A percentile compares a stretch with the other conserved stretches of the same genome.
Conservation (phyloP, 441 rosid species). For the Eutrema salsugineum region DNA sequence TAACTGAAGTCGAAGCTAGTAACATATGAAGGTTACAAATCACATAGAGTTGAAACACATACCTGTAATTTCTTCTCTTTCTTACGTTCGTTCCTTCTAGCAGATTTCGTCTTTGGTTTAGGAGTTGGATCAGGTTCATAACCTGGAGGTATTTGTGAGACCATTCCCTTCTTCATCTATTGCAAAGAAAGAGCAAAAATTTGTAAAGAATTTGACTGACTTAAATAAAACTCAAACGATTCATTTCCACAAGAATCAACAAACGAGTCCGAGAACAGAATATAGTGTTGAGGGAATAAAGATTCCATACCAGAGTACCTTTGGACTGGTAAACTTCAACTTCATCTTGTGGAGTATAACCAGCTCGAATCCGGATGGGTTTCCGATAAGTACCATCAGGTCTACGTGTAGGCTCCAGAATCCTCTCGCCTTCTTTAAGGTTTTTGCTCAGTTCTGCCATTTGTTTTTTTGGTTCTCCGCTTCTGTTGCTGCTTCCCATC, state of each 20-base stretch:
- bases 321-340: slow-evolving; percentile 84
- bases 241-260: not conserved
- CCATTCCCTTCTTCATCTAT: slow-evolving; percentile 87
- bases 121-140: slow-evolving; percentile 57
- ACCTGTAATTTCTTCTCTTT: slow-evolving; percentile 94
- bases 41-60: slow-evolving; percentile 20
- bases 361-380: slow-evolving; percentile 87
- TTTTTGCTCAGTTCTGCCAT: slow-evolving; percentile 80
- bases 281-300: not conserved
- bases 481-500: slow-evolving; percentile 53
- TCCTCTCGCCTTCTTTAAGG: slow-evolving; percentile 95
- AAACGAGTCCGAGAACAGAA: not conserved
- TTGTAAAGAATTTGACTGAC: not conserved
- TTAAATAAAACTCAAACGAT: not conserved
- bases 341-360: slow-evolving; percentile 83
- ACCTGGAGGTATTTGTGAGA: slow-evolving; percentile 78
- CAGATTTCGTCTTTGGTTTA: slow-evolving; percentile 82
- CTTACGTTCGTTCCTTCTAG: slow-evolving; percentile 85
- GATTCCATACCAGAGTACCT: slow-evolving; percentile 69
- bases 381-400: slow-evolving; percentile 90
- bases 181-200: slow-evolving; percentile 10
- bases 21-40: not conserved
- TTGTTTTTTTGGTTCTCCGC: slow-evolving; percentile 44
- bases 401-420: slow-evolving; percentile 74
- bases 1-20: slow-evolving; percentile 1